phyloP scores from a whole-genome alignment of 176 grass and related monocot genomes.

The Bolboschoenus planiculmis region DNA sequence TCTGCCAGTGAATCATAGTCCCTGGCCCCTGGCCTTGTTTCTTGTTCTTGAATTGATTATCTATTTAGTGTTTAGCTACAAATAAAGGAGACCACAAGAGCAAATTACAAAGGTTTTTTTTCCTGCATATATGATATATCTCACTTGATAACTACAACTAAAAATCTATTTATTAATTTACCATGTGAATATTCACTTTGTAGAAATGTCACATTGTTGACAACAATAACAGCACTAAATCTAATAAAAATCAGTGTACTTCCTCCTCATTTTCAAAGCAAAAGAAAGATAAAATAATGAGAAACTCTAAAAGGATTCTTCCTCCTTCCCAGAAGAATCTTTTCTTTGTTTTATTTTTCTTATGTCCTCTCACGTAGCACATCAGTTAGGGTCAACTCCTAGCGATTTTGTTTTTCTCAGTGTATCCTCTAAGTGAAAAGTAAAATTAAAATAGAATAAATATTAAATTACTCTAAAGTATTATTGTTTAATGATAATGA shows the following conservation, averaged over 20 bases:
- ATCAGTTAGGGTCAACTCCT: not conserved
- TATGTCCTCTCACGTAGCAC: not conserved
- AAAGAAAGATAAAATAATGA: not conserved
- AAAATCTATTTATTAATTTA: not conserved
- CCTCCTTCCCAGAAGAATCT: not conserved
- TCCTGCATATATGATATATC: not conserved
- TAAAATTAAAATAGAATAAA: no score
- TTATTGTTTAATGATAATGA: no score
- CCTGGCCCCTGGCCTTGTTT: not conserved
- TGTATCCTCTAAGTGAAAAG: no score
- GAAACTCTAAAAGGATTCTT: not conserved
- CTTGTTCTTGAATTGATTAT: constrained; percentile 12
- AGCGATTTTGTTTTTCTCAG: not conserved
- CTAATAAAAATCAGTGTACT: not conserved
- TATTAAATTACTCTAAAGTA: no score
- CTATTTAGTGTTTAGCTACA: not conserved
- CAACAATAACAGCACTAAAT: not conserved
- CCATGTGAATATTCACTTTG: not conserved
- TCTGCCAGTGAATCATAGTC: not conserved
- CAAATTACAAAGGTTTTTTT: not conserved
- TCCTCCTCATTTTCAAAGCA: not conserved
- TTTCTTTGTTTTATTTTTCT: not conserved
- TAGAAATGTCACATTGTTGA: not conserved
- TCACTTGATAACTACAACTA: not conserved
- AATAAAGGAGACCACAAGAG: not conserved